A percentile compares a stretch with the other conserved stretches of the same genome.
These are phyloP conservation scores for Sparassis latifolia DNA, from an alignment of 1,284 basidiomycete species.

Conservation along the genomic window DNA sequence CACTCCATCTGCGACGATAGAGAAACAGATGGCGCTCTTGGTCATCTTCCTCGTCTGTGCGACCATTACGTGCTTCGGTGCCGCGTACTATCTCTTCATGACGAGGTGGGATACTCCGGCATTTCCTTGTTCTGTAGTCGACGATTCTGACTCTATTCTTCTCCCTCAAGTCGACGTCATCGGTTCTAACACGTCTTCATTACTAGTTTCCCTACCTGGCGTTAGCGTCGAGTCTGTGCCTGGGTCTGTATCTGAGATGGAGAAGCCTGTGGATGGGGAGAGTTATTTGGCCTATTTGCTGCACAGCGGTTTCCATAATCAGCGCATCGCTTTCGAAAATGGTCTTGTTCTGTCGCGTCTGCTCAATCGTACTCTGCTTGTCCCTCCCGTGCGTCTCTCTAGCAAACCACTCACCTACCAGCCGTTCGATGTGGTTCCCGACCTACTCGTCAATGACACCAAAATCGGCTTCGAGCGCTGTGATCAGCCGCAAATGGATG, in stretches of 20 bases:
- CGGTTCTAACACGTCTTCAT: neutral
- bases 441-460: slow-evolving; percentile 39
- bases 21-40: slow-evolving; percentile 29
- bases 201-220: neutral
- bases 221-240: neutral
- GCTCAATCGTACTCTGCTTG: slow-evolving; percentile 68
- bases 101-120: slow-evolving; percentile 45
- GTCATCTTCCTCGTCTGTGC: slow-evolving; percentile 42
- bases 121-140: neutral
- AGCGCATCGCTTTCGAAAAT: slow-evolving; percentile 79
- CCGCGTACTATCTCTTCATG: slow-evolving; percentile 57
- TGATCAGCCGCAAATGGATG: slow-evolving; percentile 25
- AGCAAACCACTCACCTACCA: slow-evolving; percentile 54
- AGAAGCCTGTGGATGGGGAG: slow-evolving; percentile 9
- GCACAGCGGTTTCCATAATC: slow-evolving; percentile 81
- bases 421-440: slow-evolving; percentile 50
- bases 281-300: slow-evolving; percentile 61
- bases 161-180: slow-evolving; percentile 5
- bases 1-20: slow-evolving; percentile 11
- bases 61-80: slow-evolving; percentile 45
- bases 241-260: neutral
- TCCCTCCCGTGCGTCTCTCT: slow-evolving; percentile 68
- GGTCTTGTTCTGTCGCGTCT: slow-evolving; percentile 62
- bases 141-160: neutral
- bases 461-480: slow-evolving; percentile 53